Base-by-base conservation (phyloP, 1,284 basidiomycete genomes). In the Sanghuangporus baumii region DNA sequence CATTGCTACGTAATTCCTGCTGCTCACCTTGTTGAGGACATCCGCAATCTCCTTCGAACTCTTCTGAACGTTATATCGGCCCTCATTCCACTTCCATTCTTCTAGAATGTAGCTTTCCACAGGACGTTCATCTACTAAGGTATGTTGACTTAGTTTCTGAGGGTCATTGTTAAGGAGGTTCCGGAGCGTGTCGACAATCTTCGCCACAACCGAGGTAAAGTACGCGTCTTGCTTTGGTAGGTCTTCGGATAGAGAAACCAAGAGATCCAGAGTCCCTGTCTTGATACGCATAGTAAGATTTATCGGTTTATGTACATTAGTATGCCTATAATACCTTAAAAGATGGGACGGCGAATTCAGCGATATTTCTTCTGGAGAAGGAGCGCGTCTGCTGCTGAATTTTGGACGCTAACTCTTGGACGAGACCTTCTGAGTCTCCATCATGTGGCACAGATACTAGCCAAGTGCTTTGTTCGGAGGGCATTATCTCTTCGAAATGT, bases 171-270 rank as follows among this genome's bases (percentile, higher is more conserved):
- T 95, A 60, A 96, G 78, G 60, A 99, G 83, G 67, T 90, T 93
- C 55, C 95, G 91, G 57, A 98, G 83, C 0, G 94, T 96, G 71
- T 99, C 97, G 64, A 98, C 93, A 26, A 91, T 90, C 81, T 98
- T 98, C 65, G 91, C 91, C 64, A 96, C 90, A 11, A 88, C 87
- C 23, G 84, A 79, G 2, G 93, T 98, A 78, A 97, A 95, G 78
- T 84, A 85, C n/a, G 83, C 73, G 69, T 99, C 97, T 66, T 91
- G 86, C 77, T 98, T 98, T 14, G 95, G 93, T 51, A 99, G 82
- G 59, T 92, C 88, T 72, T 99, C 97, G 16, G 94, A 96, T 55
- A 99, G 83, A 3, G 86, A 82, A 67, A 99, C 87, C 63, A 99
- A 86, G 34, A 86, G 83, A 66, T 96, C 96, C 31, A 99, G 85